These are phyloP conservation scores for Globisporangium iwayamae DNA, from an alignment of 352 stramenopile species.

Conservation along the genomic window DNA sequence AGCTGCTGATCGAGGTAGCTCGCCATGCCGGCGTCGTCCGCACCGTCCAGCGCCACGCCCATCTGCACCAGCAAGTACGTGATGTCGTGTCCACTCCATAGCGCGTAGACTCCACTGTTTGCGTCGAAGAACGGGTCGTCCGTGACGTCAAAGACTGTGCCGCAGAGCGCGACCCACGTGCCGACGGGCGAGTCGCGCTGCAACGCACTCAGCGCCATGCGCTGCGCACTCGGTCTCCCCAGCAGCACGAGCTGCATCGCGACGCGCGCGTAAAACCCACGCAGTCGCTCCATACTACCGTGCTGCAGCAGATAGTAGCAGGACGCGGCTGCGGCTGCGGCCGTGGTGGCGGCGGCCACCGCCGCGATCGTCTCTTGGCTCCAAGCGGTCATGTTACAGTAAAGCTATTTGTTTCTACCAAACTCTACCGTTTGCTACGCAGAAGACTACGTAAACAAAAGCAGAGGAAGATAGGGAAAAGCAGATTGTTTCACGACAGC, in stretches of 20 bases:
- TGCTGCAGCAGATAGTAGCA: constrained; percentile 6
- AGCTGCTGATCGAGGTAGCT: constrained; percentile 38
- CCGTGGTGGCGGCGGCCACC: neutral
- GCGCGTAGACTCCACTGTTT: constrained; percentile 34
- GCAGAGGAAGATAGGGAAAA: too few relatives aligned
- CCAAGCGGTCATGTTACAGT: constrained; percentile 2
- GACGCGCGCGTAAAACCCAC: neutral
- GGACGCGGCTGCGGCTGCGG: constrained; percentile 1
- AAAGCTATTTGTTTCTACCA: too few relatives aligned
- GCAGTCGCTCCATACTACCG: neutral
- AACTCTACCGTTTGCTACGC: neutral
- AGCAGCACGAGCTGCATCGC: constrained; percentile 3
- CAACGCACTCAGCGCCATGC: constrained; percentile 25
- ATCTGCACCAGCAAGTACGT: constrained; percentile 44
- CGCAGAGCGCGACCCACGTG: constrained; percentile 51
- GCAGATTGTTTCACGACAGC: too few relatives aligned
- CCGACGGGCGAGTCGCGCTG: constrained; percentile 11
- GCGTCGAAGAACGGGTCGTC: constrained; percentile 49
- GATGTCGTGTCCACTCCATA: constrained; percentile 50
- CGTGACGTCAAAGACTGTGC: constrained; percentile 47
- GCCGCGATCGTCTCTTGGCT: constrained; percentile 6
- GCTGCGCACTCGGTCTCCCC: constrained; percentile 6
- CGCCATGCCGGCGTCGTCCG: constrained; percentile 27
- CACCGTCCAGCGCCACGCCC: constrained; percentile 25
- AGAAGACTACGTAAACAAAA: too few relatives aligned